Evolutionary conservation across 345 rosid genomes (phyloP).

Genomic region (Dipteronia sinensis): DNA sequence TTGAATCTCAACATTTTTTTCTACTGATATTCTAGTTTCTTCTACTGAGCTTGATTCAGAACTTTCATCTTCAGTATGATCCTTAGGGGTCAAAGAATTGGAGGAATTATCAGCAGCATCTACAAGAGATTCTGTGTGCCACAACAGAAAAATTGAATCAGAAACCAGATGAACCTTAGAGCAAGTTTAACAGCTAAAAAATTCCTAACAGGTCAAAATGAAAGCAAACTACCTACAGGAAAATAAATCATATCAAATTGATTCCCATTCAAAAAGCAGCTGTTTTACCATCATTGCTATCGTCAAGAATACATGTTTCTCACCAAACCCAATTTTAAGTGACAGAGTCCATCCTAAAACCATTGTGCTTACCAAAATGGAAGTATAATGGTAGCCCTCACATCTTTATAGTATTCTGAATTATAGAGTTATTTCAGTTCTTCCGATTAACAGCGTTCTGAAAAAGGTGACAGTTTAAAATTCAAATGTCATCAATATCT

Average conservation of each 20-base stretch:
- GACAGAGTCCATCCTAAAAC: background rate
- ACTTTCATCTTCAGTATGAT: slow-evolving; percentile 27
- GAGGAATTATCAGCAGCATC: slow-evolving; percentile 22
- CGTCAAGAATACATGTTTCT: background rate
- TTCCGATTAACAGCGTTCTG: too few species aligned
- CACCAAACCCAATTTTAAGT: background rate
- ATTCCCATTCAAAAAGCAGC: background rate
- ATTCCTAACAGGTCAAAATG: background rate
- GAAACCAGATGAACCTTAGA: background rate
- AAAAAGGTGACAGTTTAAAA: too few species aligned
- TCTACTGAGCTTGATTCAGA: slow-evolving; percentile 22
- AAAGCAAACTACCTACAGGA: background rate
- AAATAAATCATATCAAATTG: too few species aligned
- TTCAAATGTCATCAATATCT: too few species aligned
- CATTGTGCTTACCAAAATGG: background rate
- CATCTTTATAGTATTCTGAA: too few species aligned
- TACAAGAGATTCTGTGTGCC: slow-evolving; percentile 20
- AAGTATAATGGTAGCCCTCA: too few species aligned
- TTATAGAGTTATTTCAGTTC: too few species aligned
- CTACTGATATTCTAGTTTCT: slow-evolving; percentile 14
- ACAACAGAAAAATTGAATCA: background rate
- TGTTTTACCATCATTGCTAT: background rate
- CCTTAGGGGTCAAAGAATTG: slow-evolving; percentile 21
- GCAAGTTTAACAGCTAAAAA: background rate
- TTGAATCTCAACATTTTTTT: slow-evolving; percentile 19